Evolutionary conservation across 2,329 filamentous ascomycete species (phyloP).

Genomic region (Aspergillus aculeatinus): DNA sequence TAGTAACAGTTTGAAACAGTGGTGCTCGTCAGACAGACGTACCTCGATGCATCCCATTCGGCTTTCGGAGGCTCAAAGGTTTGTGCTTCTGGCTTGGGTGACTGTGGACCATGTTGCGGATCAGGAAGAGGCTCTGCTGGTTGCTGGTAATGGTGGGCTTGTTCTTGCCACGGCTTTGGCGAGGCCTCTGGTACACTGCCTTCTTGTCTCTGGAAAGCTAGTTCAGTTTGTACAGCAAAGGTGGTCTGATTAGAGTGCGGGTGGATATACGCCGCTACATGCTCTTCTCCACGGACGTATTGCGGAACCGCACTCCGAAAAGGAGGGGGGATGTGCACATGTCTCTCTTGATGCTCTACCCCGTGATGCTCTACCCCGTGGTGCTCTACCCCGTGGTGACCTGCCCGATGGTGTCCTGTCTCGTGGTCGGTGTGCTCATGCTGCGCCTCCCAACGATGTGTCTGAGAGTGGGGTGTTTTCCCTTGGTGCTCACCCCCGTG

Average conservation of each 20-base stretch:
- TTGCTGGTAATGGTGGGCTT: conserved; percentile 29
- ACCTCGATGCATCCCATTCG: conserved; percentile 64
- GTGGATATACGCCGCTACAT: conserved; percentile 36
- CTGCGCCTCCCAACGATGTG: not conserved
- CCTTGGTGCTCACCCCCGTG: not conserved
- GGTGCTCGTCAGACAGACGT: conserved; percentile 29
- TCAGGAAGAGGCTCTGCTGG: conserved; percentile 47
- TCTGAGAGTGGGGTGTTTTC: not conserved
- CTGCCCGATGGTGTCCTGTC: not conserved
- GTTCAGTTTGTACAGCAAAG: conserved; percentile 13
- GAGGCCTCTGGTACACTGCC: not conserved
- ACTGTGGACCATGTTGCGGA: conserved; percentile 39
- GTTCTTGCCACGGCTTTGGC: not conserved
- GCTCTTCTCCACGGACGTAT: conserved; percentile 48
- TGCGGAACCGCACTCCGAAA: conserved; percentile 42
- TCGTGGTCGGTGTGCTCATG: too few relatives aligned
- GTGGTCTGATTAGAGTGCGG: conserved; percentile 18
- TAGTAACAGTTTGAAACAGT: conserved; percentile 17
- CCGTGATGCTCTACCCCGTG: not conserved
- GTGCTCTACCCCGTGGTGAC: not conserved
- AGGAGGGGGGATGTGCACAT: conserved; percentile 13
- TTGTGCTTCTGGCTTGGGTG: conserved; percentile 34
- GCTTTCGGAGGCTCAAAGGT: conserved; percentile 58
- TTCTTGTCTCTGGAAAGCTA: conserved; percentile 13
- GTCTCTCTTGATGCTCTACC: not conserved